Base-by-base conservation (phyloP, 1,284 basidiomycete genomes). In the Polyporus tsugae region DNA sequence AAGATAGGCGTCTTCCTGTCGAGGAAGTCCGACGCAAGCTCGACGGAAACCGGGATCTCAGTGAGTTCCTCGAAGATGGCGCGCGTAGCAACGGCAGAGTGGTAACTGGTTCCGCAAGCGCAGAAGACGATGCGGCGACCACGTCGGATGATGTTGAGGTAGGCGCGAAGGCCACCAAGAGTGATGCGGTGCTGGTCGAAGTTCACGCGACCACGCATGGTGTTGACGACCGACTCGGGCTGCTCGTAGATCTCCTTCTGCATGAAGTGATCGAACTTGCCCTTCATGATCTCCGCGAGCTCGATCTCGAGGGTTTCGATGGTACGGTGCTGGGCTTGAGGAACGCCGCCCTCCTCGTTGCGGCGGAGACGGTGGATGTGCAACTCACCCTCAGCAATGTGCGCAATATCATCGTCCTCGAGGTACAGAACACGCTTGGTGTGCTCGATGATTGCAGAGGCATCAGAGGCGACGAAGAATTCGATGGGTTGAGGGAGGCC, bases 241-340 rank as follows among this genome's bases (percentile, higher is more conserved):
- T 99, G 98, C 81, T 99, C 98, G 87, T 98, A 99, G 78, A 99
- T 99, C 83, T 99, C 98, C 87, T 99, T 99, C 82, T 99, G 97
- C 98, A 99, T 99, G 83, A 99, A 99, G 82, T 98, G 97, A 80
- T 97, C 95, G 80, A 98, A 99, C 81, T 96, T 95, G 80, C 98
- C 98, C 89, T 99, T 99, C 98, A 99, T 99, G 85, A 99, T 99
- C 77, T 98, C 98, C 44, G 97, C 98, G 62, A 99, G 91, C 82
- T 99, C 98, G 77, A 99, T 93, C 84, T 99, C 98, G 77, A 99
- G 91, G 19, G 97, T 98, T 86, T 99, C 98, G 82, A 99, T 99
- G 73, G 91, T 96, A 76, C 98, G 95, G 64, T 96, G 97, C 22
- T 96, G 81, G 78, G 91, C 89, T 63, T 89, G 83, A 74, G 89